Conservation (phyloP, 2,329 filamentous ascomycete genomes). For the Graphilbum fragrans region DNA sequence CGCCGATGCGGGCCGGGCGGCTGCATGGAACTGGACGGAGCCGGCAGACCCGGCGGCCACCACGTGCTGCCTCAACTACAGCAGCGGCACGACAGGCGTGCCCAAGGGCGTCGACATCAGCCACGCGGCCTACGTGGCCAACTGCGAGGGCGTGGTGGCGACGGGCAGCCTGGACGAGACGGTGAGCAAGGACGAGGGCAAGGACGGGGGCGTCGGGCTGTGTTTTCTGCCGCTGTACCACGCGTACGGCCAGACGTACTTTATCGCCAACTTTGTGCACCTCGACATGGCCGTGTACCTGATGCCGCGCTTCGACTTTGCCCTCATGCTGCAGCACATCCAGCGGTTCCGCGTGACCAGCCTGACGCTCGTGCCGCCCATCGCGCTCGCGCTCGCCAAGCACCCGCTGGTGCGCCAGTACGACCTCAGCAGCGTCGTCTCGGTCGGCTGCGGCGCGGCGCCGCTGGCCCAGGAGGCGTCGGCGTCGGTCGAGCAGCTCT, state of each 20-base stretch:
- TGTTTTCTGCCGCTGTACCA: constrained; percentile 71
- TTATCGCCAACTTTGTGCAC: constrained; percentile 45
- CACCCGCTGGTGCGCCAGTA: constrained; percentile 51
- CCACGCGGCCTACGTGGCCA: constrained; percentile 66
- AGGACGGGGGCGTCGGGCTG: constrained; percentile 29
- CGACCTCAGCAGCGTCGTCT: constrained; percentile 54
- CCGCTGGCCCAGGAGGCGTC: constrained; percentile 48
- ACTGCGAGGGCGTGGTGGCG: constrained; percentile 48
- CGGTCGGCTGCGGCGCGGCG: constrained; percentile 54
- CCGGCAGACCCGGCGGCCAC: constrained; percentile 35
- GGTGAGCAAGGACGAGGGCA: constrained; percentile 23
- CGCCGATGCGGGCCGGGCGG: constrained; percentile 33
- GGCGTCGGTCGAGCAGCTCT: constrained; percentile 43
- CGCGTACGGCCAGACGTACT: constrained; percentile 60
- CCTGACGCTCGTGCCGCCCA: constrained; percentile 59
- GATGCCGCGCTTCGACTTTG: constrained; percentile 68
- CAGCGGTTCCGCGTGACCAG: constrained; percentile 57
- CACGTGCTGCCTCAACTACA: constrained; percentile 66
- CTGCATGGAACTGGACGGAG: constrained; percentile 51
- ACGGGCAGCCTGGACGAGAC: constrained; percentile 33
- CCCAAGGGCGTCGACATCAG: constrained; percentile 77
- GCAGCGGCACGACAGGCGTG: constrained; percentile 65
- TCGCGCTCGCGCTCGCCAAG: constrained; percentile 63
- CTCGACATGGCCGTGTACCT: constrained; percentile 58
- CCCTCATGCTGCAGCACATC: constrained; percentile 56